Evolutionary conservation across 495 filamentous ascomycete species (phyloP).

Genomic region (Tuber borchii): DNA sequence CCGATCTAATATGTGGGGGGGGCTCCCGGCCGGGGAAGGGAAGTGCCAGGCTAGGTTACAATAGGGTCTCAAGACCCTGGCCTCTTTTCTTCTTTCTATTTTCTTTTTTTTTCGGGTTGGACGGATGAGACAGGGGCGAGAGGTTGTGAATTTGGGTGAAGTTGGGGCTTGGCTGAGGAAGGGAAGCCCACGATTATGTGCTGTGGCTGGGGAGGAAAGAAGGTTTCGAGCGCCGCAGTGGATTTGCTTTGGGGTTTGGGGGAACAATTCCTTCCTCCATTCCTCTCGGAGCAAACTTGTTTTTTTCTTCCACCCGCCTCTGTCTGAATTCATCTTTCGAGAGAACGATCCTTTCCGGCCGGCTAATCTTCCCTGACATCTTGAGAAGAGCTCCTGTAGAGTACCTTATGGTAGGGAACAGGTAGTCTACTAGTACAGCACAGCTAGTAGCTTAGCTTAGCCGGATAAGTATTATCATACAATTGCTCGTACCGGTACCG

Average conservation of each 20-base stretch:
- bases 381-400: not conserved
- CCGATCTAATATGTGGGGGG: not conserved
- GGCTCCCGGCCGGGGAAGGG: not conserved
- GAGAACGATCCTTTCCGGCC: too few relatives aligned
- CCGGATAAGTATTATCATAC: not conserved
- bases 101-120: not conserved
- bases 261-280: not conserved
- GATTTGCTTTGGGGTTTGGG: too few relatives aligned
- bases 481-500: not conserved
- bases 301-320: not conserved
- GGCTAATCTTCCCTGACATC: not conserved
- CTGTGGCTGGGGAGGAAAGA: not conserved
- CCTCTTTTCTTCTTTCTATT: not conserved
- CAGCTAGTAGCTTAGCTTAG: not conserved
- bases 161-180: not conserved
- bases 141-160: not conserved
- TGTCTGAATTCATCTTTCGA: not conserved
- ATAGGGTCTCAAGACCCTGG: not conserved
- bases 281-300: not conserved
- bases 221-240: not conserved
- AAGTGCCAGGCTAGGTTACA: not conserved
- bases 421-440: not conserved
- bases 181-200: not conserved
- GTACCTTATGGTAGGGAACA: not conserved
- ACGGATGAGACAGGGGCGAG: not conserved